Conservation (phyloP, 768 basidiomycete genomes). For the Xerocomellus chrysenteron region DNA sequence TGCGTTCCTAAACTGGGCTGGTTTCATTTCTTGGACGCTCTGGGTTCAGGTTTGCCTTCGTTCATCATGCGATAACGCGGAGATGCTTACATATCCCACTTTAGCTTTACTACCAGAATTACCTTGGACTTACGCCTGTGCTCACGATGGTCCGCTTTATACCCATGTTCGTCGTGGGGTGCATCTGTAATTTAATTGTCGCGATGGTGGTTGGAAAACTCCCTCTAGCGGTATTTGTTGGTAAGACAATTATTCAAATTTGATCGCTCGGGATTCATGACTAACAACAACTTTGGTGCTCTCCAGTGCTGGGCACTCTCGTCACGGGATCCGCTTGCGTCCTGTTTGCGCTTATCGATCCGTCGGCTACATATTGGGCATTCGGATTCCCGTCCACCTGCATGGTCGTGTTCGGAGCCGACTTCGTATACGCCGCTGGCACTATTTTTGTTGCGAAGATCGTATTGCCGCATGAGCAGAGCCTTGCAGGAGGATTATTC, state of each 20-base stretch:
- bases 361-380: slow-evolving; percentile 65
- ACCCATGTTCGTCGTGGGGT: slow-evolving; percentile 69
- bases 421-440: slow-evolving; percentile 73
- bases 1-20: slow-evolving; percentile 63
- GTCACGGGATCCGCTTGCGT: slow-evolving; percentile 58
- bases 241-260: slow-evolving; percentile 33
- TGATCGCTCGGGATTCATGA: neutral
- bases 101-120: slow-evolving; percentile 74
- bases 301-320: slow-evolving; percentile 50
- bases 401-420: slow-evolving; percentile 69
- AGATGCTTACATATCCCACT: neutral
- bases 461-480: slow-evolving; percentile 67
- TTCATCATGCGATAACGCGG: neutral
- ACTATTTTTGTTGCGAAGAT: slow-evolving; percentile 74
- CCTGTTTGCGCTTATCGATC: slow-evolving; percentile 66
- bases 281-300: neutral
- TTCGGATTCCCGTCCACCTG: slow-evolving; percentile 69
- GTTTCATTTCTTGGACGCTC: slow-evolving; percentile 55
- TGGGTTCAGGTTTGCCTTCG: slow-evolving; percentile 41
- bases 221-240: slow-evolving; percentile 54
- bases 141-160: slow-evolving; percentile 63
- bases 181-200: slow-evolving; percentile 63
- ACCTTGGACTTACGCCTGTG: slow-evolving; percentile 51
- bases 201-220: slow-evolving; percentile 57
- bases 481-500: slow-evolving; percentile 72